Conservation (phyloP, 2,329 filamentous ascomycete species). For the Leptodontidium sp. region DNA sequence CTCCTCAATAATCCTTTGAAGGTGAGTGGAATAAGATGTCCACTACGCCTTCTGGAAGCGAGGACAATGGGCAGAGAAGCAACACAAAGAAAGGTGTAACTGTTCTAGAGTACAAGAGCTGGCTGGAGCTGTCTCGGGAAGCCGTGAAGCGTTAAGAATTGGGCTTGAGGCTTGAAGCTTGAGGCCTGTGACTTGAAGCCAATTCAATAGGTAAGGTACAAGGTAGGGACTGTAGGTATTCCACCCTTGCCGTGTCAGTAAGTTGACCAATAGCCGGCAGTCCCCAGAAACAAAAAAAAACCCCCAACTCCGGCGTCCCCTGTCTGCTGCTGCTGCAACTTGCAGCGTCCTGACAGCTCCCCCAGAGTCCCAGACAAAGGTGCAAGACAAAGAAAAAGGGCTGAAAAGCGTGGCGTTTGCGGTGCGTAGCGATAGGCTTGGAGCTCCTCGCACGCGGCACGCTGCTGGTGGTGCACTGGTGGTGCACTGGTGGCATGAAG, state of each 20-base stretch:
- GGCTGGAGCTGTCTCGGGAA: constrained; percentile 5
- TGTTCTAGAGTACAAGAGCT: not conserved
- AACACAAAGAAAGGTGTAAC: not conserved
- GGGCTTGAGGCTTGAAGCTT: not conserved
- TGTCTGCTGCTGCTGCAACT: too few relatives aligned
- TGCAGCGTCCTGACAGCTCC: not conserved
- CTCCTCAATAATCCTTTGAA: not conserved
- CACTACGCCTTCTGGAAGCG: constrained; percentile 1
- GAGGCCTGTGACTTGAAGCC: not conserved
- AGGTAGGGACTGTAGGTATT: not conserved
- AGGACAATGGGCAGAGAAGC: not conserved
- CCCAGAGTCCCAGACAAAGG: not conserved
- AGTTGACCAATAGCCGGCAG: not conserved
- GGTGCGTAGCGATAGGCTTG: constrained; percentile 6
- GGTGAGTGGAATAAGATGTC: not conserved
- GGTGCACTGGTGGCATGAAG: not conserved
- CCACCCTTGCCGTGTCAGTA: not conserved
- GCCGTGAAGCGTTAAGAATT: not conserved
- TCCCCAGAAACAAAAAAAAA: not conserved
- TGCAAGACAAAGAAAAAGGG: not conserved
- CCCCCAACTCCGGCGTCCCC: too few relatives aligned
- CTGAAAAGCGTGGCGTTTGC: constrained; percentile 15
- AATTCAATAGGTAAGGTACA: too few relatives aligned
- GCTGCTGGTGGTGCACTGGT: too few relatives aligned
- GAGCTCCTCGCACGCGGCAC: constrained; percentile 8